These are phyloP conservation scores for Erysimum cheiri DNA, from an alignment of 441 rosid species.

Conservation along the genomic window DNA sequence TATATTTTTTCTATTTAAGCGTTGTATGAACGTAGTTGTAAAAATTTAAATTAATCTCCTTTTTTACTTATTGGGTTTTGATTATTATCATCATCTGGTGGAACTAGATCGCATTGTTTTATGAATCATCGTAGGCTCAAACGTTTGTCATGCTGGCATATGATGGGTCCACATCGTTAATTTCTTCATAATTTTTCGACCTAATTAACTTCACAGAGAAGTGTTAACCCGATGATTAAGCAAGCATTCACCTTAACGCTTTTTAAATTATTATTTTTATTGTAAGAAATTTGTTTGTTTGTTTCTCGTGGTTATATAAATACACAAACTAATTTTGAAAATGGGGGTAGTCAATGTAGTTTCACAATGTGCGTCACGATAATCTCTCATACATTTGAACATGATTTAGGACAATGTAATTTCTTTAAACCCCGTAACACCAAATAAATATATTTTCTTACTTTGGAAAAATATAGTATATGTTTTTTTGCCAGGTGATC, in stretches of 20 bases:
- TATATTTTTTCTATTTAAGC: neutral
- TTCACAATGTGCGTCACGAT: conserved; percentile 46
- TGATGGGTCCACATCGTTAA: neutral
- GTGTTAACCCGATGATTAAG: conserved; percentile 27
- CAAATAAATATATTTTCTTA: too few relatives aligned
- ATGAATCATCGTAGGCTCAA: conserved; percentile 6
- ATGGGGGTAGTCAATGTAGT: conserved; percentile 7
- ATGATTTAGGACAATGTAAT: conserved; percentile 9
- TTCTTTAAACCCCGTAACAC: neutral
- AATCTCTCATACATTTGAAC: conserved; percentile 61
- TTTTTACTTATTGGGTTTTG: neutral
- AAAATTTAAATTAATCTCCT: neutral
- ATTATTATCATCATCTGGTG: neutral
- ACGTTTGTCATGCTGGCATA: conserved; percentile 29
- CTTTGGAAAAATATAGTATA: too few relatives aligned
- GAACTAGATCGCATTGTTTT: neutral
- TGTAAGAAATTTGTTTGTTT: neutral
- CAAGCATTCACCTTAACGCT: conserved; percentile 9
- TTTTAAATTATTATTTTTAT: neutral
- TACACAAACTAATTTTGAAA: conserved; percentile 1
- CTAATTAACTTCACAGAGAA: conserved; percentile 19
- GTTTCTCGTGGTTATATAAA: conserved; percentile 12
- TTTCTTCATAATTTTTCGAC: neutral
- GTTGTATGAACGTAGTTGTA: neutral
- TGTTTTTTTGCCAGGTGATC: too few relatives aligned